Evolutionary conservation across 371 early-diverging fungal species (phyloP), one percentile per base, ranked within the genome.

Genomic region (Mucor circinelloides): DNA sequence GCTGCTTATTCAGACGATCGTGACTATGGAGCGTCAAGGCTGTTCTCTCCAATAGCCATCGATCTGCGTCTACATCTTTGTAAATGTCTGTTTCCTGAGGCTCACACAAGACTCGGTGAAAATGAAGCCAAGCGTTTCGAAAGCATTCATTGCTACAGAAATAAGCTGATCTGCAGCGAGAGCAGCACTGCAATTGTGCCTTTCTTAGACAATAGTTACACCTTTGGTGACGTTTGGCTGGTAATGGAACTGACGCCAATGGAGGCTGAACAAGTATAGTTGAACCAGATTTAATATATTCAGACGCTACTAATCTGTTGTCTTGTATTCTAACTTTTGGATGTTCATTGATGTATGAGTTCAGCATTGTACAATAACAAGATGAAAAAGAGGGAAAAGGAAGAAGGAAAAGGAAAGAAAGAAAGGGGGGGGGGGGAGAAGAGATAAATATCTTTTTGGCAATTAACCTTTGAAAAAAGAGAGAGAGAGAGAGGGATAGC

Each of bases 121-220:
- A 77, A 54, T 80, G 80, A 12, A 72, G 66, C 83, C 83, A 82
- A 9, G 83, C 83, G 30, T 80, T 82, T 28, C 80, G 66, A 31
- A 82, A 82, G 28, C 83, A 82, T 13, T 74, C 74, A 23, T 80
- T 82, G 30, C 80, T 78, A 40, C 83, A 82, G 32, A 80, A 82
- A 50, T 80, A 82, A 13, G 83, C 83, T 1, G 83, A 80, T 50
- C 72, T 67, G 19, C 83, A 82, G 12, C 83, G 80, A 10, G 77
- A 76, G 32, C 83, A 82, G 58, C 83, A 80, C 66, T 82, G 83
- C 17, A 82, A 63, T n/a, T 73, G 64, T 21, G 79, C 70, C 58
- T 74, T 72, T 23, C 70, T 44, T 5, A 82, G 61, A 70, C 83
- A 82, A 59, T 75, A 77, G 48, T 82, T 82, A 44, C 83, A 82